These are phyloP conservation scores for Symbiodinium natans DNA, from an alignment of 73 alveolate species.

Conservation along the genomic window DNA sequence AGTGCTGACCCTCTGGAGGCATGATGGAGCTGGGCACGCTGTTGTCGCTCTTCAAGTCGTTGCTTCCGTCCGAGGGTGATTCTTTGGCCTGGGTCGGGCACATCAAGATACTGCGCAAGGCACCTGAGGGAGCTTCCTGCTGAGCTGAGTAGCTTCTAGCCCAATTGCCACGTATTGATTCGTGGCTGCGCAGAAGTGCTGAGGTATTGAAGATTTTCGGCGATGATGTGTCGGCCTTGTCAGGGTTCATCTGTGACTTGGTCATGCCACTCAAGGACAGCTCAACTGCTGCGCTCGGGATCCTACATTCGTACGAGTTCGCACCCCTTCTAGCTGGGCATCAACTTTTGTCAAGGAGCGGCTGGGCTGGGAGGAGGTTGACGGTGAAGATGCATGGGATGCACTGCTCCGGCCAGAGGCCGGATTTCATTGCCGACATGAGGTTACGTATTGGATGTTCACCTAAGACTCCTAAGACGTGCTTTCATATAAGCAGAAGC, in stretches of 20 bases:
- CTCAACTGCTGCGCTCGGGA: not conserved
- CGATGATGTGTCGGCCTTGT: constrained; percentile 15
- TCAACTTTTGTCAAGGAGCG: not conserved
- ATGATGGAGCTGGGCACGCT: constrained; percentile 24
- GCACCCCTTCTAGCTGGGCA: no score
- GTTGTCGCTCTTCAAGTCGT: constrained; percentile 19
- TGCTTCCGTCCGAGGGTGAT: constrained; percentile 16
- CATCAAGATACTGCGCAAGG: constrained; percentile 38
- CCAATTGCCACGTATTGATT: no score
- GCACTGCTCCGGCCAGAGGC: constrained; percentile 29
- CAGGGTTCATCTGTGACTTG: constrained; percentile 10
- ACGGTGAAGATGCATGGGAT: constrained; percentile 40
- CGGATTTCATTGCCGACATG: no score
- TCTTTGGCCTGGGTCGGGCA: constrained; percentile 48
- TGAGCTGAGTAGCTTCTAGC: not conserved
- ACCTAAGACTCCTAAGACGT: no score
- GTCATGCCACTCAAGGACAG: constrained; percentile 26
- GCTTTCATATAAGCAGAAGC: no score
- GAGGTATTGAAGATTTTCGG: not conserved
- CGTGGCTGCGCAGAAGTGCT: not conserved
- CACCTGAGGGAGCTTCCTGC: not conserved
- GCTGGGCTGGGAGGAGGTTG: constrained; percentile 33
- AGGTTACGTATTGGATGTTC: no score
- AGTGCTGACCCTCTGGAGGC: no score
- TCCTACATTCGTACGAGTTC: not conserved